Conservation (phyloP, 176 grass and related monocot genomes). For the Panicum miliaceum region DNA sequence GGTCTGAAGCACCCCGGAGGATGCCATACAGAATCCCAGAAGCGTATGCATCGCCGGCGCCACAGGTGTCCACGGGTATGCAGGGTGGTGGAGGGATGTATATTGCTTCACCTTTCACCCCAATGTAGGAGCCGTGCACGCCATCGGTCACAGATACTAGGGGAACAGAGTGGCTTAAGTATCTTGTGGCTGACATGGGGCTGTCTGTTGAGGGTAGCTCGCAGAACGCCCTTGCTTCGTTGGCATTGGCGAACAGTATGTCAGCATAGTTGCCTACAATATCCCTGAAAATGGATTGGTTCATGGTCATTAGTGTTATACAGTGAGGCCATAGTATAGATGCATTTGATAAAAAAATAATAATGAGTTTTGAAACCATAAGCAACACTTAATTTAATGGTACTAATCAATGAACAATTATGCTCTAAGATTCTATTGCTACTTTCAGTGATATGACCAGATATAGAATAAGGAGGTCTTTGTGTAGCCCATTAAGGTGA, state of each 20-base stretch:
- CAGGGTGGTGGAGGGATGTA: constrained; percentile 78
- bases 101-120: constrained; percentile 86
- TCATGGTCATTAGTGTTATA: background rate
- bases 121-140: constrained; percentile 73
- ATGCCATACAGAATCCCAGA: constrained; percentile 87
- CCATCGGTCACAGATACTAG: constrained; percentile 89
- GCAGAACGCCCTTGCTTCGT: constrained; percentile 77
- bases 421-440: background rate
- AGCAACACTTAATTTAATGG: background rate
- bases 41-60: constrained; percentile 88
- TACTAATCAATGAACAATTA: constrained; percentile 9
- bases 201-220: constrained; percentile 57
- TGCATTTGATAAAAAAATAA: background rate
- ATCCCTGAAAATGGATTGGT: constrained; percentile 61
- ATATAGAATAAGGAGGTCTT: background rate
- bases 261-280: constrained; percentile 84
- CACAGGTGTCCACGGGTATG: constrained; percentile 79
- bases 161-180: constrained; percentile 79
- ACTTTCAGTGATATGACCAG: constrained; percentile 3
- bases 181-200: constrained; percentile 64
- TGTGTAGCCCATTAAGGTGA: background rate
- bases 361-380: background rate
- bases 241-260: constrained; percentile 81
- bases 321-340: background rate
- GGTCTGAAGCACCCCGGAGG: constrained; percentile 72